These are phyloP conservation scores for Quillaja saponaria DNA, from an alignment of 306 rosid species.

Conservation along the genomic window DNA sequence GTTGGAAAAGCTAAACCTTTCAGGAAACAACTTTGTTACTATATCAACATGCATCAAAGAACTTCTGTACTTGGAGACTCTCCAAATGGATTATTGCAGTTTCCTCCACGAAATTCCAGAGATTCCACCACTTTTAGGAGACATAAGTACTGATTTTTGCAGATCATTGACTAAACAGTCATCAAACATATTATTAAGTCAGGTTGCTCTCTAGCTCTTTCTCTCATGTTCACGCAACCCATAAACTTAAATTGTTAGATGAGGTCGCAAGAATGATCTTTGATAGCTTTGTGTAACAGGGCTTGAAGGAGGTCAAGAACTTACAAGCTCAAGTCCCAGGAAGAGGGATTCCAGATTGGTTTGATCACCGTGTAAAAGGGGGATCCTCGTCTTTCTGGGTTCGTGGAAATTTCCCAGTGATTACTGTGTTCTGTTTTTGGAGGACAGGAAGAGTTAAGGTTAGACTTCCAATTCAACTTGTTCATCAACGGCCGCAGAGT, in stretches of 20 bases:
- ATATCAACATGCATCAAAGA: constrained; percentile 13
- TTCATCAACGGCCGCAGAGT: constrained; percentile 6
- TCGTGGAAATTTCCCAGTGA: constrained; percentile 14
- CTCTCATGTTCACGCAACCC: not conserved
- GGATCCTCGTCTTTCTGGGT: constrained; percentile 23
- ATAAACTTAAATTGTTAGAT: not conserved
- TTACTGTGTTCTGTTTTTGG: not conserved
- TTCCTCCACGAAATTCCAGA: constrained; percentile 15
- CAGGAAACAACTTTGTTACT: not conserved
- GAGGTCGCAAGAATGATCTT: too few relatives aligned
- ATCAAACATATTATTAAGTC: not conserved
- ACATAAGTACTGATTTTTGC: not conserved
- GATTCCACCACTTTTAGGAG: not conserved
- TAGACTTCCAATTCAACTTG: not conserved
- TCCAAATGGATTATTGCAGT: not conserved
- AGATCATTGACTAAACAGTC: not conserved
- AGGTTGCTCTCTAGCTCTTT: constrained; percentile 11
- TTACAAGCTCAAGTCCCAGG: not conserved
- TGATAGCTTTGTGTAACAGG: constrained; percentile 3
- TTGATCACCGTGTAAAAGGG: not conserved
- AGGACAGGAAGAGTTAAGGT: not conserved
- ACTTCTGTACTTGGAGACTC: not conserved
- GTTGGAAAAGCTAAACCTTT: not conserved
- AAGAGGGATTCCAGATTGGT: constrained; percentile 17
- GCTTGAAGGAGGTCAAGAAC: not conserved